Evolutionary conservation across 2,329 filamentous ascomycete genomes (phyloP).

Genomic region (Fusarium palustre): DNA sequence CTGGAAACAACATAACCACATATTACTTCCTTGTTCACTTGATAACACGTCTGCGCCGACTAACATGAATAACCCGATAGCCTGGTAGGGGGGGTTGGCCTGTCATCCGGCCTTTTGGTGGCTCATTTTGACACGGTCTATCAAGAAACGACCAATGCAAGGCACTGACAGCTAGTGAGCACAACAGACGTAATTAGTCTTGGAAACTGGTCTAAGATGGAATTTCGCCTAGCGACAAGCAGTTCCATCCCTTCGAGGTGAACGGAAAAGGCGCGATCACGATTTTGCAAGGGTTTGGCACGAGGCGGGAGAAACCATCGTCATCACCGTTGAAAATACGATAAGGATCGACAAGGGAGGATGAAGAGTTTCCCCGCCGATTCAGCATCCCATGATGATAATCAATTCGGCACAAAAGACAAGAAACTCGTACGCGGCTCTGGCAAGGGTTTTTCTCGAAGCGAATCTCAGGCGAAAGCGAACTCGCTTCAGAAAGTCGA

Average conservation of each 20-base stretch:
- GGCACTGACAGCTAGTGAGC: constrained; percentile 11
- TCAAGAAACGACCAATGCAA: constrained; percentile 4
- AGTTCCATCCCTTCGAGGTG: constrained; percentile 11
- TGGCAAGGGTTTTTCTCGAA: not conserved
- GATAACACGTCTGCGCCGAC: not conserved
- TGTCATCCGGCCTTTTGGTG: constrained; percentile 3
- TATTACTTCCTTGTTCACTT: not conserved
- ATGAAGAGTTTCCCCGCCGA: not conserved
- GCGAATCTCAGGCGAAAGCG: constrained; percentile 5
- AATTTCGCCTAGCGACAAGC: constrained; percentile 2
- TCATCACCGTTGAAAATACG: constrained; percentile 22
- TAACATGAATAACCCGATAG: not conserved
- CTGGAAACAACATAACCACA: not conserved
- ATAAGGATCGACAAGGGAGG: constrained; percentile 37
- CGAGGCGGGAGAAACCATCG: constrained; percentile 9
- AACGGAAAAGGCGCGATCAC: not conserved
- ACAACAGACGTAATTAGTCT: constrained; percentile 8
- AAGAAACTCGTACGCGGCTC: not conserved
- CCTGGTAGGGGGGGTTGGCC: constrained; percentile 7
- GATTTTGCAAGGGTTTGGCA: constrained; percentile 1
- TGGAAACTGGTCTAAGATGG: constrained; percentile 1
- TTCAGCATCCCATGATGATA: constrained; percentile 12
- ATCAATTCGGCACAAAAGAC: not conserved
- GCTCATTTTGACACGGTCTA: not conserved
- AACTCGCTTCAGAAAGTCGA: constrained; percentile 14